Conservation (phyloP, 257 asterid genomes). For the Solanum sejunctum region DNA sequence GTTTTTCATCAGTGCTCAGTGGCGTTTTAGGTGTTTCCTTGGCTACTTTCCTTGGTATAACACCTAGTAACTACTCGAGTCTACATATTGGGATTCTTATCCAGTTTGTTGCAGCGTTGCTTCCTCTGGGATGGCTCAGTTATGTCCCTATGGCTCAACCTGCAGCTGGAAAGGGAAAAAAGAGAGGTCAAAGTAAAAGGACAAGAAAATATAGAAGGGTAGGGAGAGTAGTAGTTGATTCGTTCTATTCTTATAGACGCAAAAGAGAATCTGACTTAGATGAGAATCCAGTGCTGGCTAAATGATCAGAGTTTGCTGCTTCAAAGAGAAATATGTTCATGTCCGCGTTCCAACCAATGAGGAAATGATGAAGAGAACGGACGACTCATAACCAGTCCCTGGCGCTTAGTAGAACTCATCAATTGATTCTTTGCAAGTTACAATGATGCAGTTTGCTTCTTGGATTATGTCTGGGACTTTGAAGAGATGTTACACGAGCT, state of each 20-base stretch:
- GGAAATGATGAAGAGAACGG: background rate
- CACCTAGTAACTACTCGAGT: constrained; percentile 43
- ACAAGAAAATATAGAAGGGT: constrained; percentile 42
- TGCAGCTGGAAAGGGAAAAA: constrained; percentile 24
- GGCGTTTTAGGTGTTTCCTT: constrained; percentile 65
- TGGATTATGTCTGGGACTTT: background rate
- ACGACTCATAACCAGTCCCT: background rate
- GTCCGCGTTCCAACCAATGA: background rate
- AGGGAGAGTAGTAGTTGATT: constrained; percentile 36
- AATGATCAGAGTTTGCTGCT: background rate
- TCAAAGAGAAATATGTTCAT: background rate
- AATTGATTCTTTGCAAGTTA: background rate
- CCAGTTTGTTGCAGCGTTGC: constrained; percentile 58
- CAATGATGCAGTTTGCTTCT: background rate
- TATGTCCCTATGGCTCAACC: constrained; percentile 30
- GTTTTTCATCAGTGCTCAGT: constrained; percentile 55
- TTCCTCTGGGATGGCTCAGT: constrained; percentile 54
- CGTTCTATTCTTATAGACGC: constrained; percentile 40
- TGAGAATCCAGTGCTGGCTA: constrained; percentile 5
- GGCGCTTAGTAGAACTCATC: background rate
- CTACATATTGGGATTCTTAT: constrained; percentile 56
- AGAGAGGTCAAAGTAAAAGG: constrained; percentile 31
- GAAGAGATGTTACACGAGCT: background rate
- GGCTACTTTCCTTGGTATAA: constrained; percentile 56
- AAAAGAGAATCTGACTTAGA: constrained; percentile 41